Conservation (phyloP, 192 early-diverging fungal genomes). For the Linnemannia zychae region DNA sequence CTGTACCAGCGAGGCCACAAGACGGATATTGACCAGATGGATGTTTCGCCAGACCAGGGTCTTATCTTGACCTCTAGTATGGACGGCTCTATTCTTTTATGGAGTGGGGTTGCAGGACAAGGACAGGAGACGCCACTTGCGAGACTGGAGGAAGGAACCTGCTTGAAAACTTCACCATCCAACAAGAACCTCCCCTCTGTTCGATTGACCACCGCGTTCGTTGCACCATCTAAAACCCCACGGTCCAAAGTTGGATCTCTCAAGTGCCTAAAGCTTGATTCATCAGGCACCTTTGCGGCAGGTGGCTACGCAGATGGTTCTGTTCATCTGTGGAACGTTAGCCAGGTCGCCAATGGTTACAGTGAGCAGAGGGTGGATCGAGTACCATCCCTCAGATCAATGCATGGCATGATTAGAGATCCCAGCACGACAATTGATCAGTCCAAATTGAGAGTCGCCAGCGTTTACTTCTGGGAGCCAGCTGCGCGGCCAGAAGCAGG, state of each 20-base stretch:
- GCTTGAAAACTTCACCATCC: background rate
- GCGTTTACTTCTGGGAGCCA: constrained; percentile 19
- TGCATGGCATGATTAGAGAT: background rate
- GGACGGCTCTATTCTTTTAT: constrained; percentile 40
- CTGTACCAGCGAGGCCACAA: constrained; percentile 32
- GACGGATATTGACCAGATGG: constrained; percentile 55
- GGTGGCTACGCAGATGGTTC: constrained; percentile 34
- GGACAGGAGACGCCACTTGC: constrained; percentile 25
- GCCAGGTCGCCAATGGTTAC: background rate
- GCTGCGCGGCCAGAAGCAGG: background rate
- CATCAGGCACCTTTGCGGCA: constrained; percentile 24
- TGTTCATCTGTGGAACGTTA: constrained; percentile 27
- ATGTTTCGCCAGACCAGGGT: constrained; percentile 7
- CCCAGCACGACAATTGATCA: constrained; percentile 2
- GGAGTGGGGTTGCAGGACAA: constrained; percentile 14
- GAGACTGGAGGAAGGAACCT: constrained; percentile 12
- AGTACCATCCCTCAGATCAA: background rate
- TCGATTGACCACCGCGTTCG: background rate
- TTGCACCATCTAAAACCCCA: background rate
- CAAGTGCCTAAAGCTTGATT: constrained; percentile 28
- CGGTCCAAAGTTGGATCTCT: constrained; percentile 15
- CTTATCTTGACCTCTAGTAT: constrained; percentile 47
- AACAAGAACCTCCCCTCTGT: background rate
- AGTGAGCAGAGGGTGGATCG: background rate
- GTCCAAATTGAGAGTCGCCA: constrained; percentile 6